Evolutionary conservation across 2,329 filamentous ascomycete genomes (phyloP).

Genomic region (Diaporthe humulicola): DNA sequence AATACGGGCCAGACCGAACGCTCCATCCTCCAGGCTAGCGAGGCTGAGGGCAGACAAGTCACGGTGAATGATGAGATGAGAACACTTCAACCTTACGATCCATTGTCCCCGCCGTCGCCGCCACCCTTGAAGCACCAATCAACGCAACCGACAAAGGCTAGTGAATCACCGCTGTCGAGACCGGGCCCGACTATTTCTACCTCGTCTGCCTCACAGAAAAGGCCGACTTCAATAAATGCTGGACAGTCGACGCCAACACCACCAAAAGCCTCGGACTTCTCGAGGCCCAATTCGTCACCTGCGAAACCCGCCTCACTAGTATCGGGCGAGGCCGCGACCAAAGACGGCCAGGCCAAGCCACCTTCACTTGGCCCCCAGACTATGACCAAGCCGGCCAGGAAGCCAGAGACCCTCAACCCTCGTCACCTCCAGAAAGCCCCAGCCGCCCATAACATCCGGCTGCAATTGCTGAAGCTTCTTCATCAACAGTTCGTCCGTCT

Average conservation of each 20-base stretch:
- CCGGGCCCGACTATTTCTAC: not conserved
- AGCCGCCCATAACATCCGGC: conserved; percentile 67
- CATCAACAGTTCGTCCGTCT: conserved; percentile 76
- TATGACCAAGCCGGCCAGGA: conserved; percentile 45
- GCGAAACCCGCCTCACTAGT: conserved; percentile 13
- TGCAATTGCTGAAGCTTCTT: conserved; percentile 71
- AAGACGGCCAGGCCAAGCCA: conserved; percentile 16
- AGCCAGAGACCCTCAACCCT: conserved; percentile 74
- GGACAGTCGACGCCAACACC: conserved; percentile 2
- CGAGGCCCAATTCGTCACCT: conserved; percentile 13
- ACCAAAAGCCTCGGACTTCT: not conserved
- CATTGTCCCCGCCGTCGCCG: conserved; percentile 37
- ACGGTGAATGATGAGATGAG: conserved; percentile 22
- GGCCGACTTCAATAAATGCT: not conserved
- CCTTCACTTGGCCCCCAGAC: conserved; percentile 13
- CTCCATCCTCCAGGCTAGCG: not conserved
- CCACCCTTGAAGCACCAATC: not conserved
- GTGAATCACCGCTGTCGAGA: not conserved
- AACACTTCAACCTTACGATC: conserved; percentile 35
- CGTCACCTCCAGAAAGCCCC: conserved; percentile 72
- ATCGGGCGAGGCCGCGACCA: conserved; percentile 24
- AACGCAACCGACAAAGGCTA: conserved; percentile 1
- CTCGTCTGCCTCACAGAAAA: not conserved
- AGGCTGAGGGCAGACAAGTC: not conserved
- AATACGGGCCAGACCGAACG: not conserved